Evolutionary conservation across 805 yeast genomes (phyloP), one percentile per base, ranked within the genome.

Genomic region (Monosporozyma yasuniensis): DNA sequence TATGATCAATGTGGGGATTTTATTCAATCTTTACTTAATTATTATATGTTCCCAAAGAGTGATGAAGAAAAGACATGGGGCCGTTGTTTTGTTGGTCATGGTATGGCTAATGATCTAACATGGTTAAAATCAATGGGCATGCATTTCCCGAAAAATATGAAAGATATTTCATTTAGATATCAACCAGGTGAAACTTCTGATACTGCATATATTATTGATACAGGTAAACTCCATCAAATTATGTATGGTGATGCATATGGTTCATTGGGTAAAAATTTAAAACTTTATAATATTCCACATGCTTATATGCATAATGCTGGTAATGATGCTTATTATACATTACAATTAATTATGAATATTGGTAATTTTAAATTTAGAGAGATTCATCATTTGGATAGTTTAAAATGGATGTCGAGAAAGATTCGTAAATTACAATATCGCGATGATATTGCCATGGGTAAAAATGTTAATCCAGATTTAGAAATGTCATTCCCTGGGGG

Each of bases 281-380:
- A 76, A 37, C 59, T 71, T 43, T 63, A 78, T 45, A 68, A 68
- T 21, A 70, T 83, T 3, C 84, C 86, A 1, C 80, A 79, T 58
- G 73, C 80, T 1, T 72, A 70, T 55, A 65, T 83, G 44, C 89
- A 83, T 61, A 83, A 83, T 60, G 89, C 84, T 2, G 86, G 81
- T 2, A 83, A 83, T 58, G 90, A 83, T 61, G 79, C 86, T 7
- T 78, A 80, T 56, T 81, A 72, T 54, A 83, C 88, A 0, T 61
- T 82, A 44, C 49, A 76, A 27, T 68, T 77, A 14, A 72, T 76
- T 7, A 52, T 81, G 58, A 70, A 72, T 32, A 59, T 79, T 50
- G 69, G 79, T 46, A 86, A 81, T 59, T 56, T 63, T 18, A 58
- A 58, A 42, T 60, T 58, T 46, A 51, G 69, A 44, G 57, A 42